Base-by-base conservation (phyloP, 345 rosid genomes). In the Citrus sinensis region DNA sequence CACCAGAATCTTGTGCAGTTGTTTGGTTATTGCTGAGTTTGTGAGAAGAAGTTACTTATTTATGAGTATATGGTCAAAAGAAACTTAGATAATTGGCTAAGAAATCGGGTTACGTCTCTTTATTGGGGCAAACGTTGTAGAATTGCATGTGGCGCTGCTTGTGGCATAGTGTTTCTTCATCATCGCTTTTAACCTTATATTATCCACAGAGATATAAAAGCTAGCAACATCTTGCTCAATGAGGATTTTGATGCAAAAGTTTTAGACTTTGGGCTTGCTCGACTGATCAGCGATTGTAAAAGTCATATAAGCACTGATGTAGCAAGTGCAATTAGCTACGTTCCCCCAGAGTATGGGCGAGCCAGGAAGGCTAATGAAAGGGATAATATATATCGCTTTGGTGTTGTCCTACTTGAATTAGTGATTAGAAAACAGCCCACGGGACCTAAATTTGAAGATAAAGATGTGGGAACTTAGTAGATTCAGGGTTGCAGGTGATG, bases 61-160 rank as follows among this genome's bases (percentile, higher is more conserved):
- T 96, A 96, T 29, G 95, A 96, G 73, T 94, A 94, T 65, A 94
- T 96, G 98, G 88, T 86, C 5, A 92, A 96, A 96, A 98, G 98
- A 39, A 92, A 97, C 86, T 84, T 92, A 51, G 95, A 96, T 76
- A 89, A 82, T 68, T 92, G 93, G 98, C 86, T 92, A 66, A 88
- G 98, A 71, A 92, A 87, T 75, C 82, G 87, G 32, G 87, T 79
- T 0, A 93, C 95, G 67, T 77, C 89, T 73, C 89, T 96, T 5
- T 89, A 91, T 74, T 96, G 98, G 98, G 56, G 83, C 35, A 94
- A 88, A 81, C 97, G 98, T 22, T 79, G 89, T 67, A 91, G 87
- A 71, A 94, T 94, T 2, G 98, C 98, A 0, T 61, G 82, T 3
- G 98, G 99, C n/a, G 91, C 98, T 37, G 98, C 98, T 0, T 80